A percentile compares a stretch with the other conserved stretches of the same genome.
These are phyloP conservation scores for Diaporthe destruens DNA, from an alignment of 2,329 filamentous ascomycete genomes.

Conservation along the genomic window DNA sequence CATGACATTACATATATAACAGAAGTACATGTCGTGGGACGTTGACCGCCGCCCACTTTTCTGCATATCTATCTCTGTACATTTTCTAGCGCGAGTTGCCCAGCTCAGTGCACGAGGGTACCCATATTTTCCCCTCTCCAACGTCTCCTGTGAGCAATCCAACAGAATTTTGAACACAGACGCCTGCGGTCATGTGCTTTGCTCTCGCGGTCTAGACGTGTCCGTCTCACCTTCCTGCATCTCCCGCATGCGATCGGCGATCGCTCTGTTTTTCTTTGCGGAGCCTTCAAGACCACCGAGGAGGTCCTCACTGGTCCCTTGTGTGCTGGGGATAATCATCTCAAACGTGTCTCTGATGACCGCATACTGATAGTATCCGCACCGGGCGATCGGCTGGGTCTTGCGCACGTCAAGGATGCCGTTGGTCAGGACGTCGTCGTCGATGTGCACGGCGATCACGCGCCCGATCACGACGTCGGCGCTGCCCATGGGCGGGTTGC, in stretches of 20 bases:
- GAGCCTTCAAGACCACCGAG: slow-evolving; percentile 44
- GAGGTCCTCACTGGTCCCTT: slow-evolving; percentile 39
- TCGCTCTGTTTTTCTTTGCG: slow-evolving; percentile 13
- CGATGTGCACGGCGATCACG: slow-evolving; percentile 70
- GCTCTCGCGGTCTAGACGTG: not conserved
- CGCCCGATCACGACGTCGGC: slow-evolving; percentile 69
- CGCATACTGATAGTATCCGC: slow-evolving; percentile 71
- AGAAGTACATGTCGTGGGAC: too few species aligned
- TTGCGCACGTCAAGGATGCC: slow-evolving; percentile 68
- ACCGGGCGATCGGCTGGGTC: slow-evolving; percentile 70
- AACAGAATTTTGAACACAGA: not conserved
- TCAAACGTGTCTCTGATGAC: slow-evolving; percentile 69
- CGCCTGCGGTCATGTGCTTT: not conserved
- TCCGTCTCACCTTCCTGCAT: not conserved
- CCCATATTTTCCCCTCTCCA: not conserved
- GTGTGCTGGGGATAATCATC: slow-evolving; percentile 61
- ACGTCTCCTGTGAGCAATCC: not conserved
- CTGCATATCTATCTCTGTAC: too few species aligned
- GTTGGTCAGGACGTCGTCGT: slow-evolving; percentile 65
- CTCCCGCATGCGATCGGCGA: slow-evolving; percentile 6
- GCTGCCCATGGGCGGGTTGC: slow-evolving; percentile 68
- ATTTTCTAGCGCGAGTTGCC: not conserved
- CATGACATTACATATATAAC: not conserved
- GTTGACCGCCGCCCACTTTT: not conserved
- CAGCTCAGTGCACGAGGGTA: not conserved